A percentile compares a stretch with the other conserved stretches of the same genome.
Evolutionary conservation across 2,329 filamentous ascomycete species (phyloP).

Genomic region (Aspergillus sp.): DNA sequence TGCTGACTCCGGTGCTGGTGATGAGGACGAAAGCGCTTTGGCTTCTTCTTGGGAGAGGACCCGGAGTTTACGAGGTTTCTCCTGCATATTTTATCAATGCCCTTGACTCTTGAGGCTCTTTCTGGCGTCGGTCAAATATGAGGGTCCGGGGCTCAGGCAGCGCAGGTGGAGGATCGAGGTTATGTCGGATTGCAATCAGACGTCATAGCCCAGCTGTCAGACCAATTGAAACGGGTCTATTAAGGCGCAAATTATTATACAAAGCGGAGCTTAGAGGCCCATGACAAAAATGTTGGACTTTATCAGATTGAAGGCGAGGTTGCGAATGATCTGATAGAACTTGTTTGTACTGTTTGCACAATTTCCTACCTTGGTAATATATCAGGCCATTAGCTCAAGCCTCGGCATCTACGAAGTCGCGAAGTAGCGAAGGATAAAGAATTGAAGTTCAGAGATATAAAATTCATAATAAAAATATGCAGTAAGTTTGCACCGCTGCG

Average conservation of each 20-base stretch:
- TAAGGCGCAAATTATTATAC: not conserved
- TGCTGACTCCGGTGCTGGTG: not conserved
- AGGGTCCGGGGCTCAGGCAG: not conserved
- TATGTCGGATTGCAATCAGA: not conserved
- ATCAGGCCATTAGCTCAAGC: not conserved
- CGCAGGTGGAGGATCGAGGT: not conserved
- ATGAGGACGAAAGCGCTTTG: conserved; percentile 13
- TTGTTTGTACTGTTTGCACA: conserved; percentile 21
- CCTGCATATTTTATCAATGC: conserved; percentile 8
- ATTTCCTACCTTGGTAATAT: not conserved
- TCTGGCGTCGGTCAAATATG: not conserved
- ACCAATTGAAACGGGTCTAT: not conserved
- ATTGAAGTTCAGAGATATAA: not conserved
- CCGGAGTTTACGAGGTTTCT: conserved; percentile 16
- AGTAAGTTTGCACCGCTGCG: not conserved
- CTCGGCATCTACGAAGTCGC: too few relatives aligned
- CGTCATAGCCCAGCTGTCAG: not conserved
- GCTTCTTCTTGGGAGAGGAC: conserved; percentile 21
- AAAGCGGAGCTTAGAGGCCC: not conserved
- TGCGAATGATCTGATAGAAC: conserved; percentile 1
- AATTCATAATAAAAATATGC: not conserved
- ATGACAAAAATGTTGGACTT: not conserved
- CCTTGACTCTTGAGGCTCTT: not conserved
- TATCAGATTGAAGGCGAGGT: not conserved
- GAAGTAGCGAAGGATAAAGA: too few relatives aligned